Base-by-base conservation (phyloP, 225 moss, liverwort and hornwort genomes). In the Physcomitrium patens region DNA sequence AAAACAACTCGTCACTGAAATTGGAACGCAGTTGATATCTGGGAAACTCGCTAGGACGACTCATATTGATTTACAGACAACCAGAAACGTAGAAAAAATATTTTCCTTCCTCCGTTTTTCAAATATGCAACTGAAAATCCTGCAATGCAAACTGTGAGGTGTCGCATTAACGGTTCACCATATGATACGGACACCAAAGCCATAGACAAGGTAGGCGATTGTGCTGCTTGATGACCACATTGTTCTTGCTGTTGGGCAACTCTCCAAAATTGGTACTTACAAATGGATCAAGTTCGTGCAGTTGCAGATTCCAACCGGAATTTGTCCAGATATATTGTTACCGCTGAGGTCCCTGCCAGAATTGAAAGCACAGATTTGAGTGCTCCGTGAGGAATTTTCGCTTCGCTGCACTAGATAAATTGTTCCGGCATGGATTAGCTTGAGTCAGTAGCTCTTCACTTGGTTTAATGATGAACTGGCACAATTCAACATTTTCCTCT, bases 251-350 rank as follows among this genome's bases (percentile, higher is more conserved):
- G 5, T 22, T n/a, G 1, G 9, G 10, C n/a, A 67, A 9, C 3
- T 31, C 12, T 31, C 5, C 9, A 10, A 28, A 10, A 9, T 2
- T 18, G 52, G 52, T 66, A 12, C 82, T 82, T 76, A 87, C 87
- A 87, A 69, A 18, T 52, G 65, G 65, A 45, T 80, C 61, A 87
- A 68, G 65, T 78, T 82, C 27, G 84, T 80, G 75, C 87, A 87
- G 77, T 87, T 85, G 72, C 87, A 79, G 65, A 87, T 69, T 68
- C 85, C 87, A 22, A 82, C 75, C 7, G 84, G 87, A 69, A 87
- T 77, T 57, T 85, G 87, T 71, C 87, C 84, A 4, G 87, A 77
- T 51, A 87, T 77, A 46, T 87, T 85, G 80, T 80, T 87, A 60
- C 77, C 82, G 45, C 87, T 87, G 31, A 87, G 75, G 75, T 85